Percentiles rank a stretch among this genome's conserved stretches.
These are phyloP conservation scores for Lolium multiflorum DNA, from an alignment of 176 grass and related monocot species.

Conservation along the genomic window DNA sequence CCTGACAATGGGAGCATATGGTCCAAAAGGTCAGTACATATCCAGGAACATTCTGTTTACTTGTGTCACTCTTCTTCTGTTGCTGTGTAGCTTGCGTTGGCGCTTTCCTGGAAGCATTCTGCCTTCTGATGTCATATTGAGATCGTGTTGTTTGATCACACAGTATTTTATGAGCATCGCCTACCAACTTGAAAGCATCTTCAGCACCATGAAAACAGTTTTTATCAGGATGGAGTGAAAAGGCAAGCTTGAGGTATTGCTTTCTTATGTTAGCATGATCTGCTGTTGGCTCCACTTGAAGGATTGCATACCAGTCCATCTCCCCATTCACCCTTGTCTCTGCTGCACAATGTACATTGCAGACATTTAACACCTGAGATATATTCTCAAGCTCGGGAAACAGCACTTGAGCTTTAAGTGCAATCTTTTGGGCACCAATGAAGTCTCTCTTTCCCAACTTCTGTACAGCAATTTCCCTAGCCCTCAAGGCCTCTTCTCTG, in stretches of 20 bases:
- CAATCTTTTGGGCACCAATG: constrained; percentile 68
- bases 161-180: constrained; percentile 70
- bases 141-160: constrained; percentile 64
- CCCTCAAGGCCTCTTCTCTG: constrained; percentile 81
- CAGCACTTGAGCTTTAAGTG: constrained; percentile 78
- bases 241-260: constrained; percentile 80
- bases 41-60: constrained; percentile 48
- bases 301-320: constrained; percentile 71
- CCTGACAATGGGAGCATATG: constrained; percentile 61
- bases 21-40: constrained; percentile 73
- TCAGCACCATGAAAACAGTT: constrained; percentile 86
- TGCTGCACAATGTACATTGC: constrained; percentile 83
- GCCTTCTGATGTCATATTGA: constrained; percentile 74
- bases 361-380: constrained; percentile 73
- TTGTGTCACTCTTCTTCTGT: constrained; percentile 45
- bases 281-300: constrained; percentile 68
- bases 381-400: constrained; percentile 81
- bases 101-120: constrained; percentile 41
- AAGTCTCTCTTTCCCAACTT: constrained; percentile 77
- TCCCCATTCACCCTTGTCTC: constrained; percentile 54
- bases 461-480: constrained; percentile 71
- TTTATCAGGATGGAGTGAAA: constrained; percentile 97
- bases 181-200: constrained; percentile 90
- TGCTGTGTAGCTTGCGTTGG: constrained; percentile 42
- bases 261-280: constrained; percentile 77